phyloP scores from a whole-genome alignment of 305 asterid genomes.

The Rubia balearica region DNA sequence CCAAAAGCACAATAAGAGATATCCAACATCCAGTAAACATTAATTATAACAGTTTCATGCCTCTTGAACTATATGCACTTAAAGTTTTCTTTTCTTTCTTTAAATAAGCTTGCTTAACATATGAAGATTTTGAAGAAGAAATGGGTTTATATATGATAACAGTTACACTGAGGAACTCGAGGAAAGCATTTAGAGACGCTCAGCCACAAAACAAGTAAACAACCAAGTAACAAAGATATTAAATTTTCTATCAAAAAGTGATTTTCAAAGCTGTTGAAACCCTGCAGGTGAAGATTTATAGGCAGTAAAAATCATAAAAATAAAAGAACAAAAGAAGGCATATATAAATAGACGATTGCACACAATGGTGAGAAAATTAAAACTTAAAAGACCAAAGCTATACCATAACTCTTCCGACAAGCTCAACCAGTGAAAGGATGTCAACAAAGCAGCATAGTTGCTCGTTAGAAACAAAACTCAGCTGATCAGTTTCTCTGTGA shows the following conservation, averaged over 20 bases:
- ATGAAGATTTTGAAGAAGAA: neutral
- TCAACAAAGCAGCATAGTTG: slow-evolving; percentile 34
- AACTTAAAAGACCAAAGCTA: slow-evolving; percentile 19
- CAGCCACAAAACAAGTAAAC: neutral
- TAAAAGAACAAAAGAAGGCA: neutral
- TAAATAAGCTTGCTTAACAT: neutral
- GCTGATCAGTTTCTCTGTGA: slow-evolving; percentile 21
- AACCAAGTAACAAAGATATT: neutral
- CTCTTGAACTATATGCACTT: neutral
- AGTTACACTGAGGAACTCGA: neutral
- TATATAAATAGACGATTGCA: neutral
- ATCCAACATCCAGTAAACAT: neutral
- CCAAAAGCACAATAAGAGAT: neutral
- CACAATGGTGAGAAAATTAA: neutral
- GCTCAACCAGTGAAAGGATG: slow-evolving; percentile 66
- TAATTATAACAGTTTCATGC: neutral
- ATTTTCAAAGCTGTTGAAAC: neutral
- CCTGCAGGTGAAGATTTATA: neutral
- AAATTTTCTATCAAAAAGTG: neutral
- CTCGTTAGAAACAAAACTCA: slow-evolving; percentile 25
- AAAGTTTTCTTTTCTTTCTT: neutral
- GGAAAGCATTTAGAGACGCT: neutral
- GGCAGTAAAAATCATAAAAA: neutral
- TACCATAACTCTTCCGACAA: slow-evolving; percentile 70
- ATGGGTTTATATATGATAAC: neutral